These are phyloP conservation scores for Lepiota brunneoincarnata DNA, from an alignment of 768 basidiomycete species.

Conservation along the genomic window DNA sequence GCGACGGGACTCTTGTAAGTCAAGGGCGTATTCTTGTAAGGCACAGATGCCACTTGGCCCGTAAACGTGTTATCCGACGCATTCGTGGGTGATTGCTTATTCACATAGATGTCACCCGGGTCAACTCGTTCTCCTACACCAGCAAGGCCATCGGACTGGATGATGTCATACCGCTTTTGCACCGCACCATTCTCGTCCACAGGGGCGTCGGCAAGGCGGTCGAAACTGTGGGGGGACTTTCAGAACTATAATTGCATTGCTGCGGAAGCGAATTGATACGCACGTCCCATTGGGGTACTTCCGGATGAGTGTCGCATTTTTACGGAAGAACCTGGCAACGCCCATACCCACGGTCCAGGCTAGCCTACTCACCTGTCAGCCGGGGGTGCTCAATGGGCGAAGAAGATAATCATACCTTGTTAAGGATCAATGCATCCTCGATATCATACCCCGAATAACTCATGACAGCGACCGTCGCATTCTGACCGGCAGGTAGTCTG, in stretches of 20 bases:
- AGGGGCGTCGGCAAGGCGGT: constrained; percentile 92
- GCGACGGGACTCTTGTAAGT: constrained; percentile 92
- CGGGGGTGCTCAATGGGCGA: not conserved
- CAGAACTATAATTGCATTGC: constrained; percentile 7
- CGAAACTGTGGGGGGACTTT: constrained; percentile 53
- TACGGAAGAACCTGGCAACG: constrained; percentile 96
- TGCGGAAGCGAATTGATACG: constrained; percentile 31
- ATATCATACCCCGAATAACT: constrained; percentile 99
- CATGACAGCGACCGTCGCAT: constrained; percentile 98
- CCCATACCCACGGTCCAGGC: constrained; percentile 95
- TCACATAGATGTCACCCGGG: constrained; percentile 92
- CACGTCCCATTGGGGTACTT: constrained; percentile 98
- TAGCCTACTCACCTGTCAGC: constrained; percentile 53
- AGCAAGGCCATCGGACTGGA: constrained; percentile 90
- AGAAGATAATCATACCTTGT: constrained; percentile 55
- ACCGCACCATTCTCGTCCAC: constrained; percentile 76
- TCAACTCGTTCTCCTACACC: constrained; percentile 94
- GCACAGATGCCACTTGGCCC: constrained; percentile 77
- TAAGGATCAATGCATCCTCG: constrained; percentile 96
- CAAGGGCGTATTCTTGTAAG: constrained; percentile 92
- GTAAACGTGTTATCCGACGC: constrained; percentile 90
- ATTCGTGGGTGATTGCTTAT: constrained; percentile 94
- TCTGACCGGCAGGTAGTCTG: constrained; percentile 94
- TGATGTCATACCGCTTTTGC: constrained; percentile 84
- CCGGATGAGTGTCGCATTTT: constrained; percentile 90